Conservation (phyloP, 192 early-diverging fungal species). For the Backusella psychrophila region DNA sequence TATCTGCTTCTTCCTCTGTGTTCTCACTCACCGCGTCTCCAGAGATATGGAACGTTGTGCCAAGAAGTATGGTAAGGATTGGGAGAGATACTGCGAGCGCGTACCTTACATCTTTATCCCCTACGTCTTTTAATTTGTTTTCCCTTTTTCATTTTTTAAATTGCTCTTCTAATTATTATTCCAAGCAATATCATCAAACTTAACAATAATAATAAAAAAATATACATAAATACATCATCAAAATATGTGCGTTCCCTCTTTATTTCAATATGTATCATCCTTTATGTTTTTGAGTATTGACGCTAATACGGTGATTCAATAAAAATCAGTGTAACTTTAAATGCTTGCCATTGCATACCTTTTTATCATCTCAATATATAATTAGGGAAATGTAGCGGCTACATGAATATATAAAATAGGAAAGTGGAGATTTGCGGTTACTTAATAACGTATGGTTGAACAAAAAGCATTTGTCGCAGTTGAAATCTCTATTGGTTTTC, state of each 20-base stretch:
- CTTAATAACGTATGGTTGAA: background rate
- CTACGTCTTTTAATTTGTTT: slow-evolving; percentile 49
- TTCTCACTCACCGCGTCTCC: slow-evolving; percentile 79
- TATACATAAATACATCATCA: background rate
- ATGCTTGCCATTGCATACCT: background rate
- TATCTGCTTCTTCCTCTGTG: slow-evolving; percentile 76
- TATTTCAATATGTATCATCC: background rate
- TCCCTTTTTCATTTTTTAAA: background rate
- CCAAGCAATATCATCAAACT: background rate
- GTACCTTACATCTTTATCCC: slow-evolving; percentile 87
- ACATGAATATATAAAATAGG: background rate
- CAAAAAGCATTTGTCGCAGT: background rate
- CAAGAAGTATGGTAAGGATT: slow-evolving; percentile 87
- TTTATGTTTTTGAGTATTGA: background rate
- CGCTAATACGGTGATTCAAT: background rate
- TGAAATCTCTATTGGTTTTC: background rate
- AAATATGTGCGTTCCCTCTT: background rate
- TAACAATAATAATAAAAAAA: background rate
- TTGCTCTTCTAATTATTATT: background rate
- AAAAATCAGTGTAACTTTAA: background rate
- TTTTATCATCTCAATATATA: background rate
- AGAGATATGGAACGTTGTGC: slow-evolving; percentile 86
- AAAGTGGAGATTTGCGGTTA: background rate
- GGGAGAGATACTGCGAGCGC: slow-evolving; percentile 72
- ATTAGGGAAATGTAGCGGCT: background rate